These are phyloP conservation scores for Vitis cinerea DNA, from an alignment of 164 flowering plant species.

Conservation along the genomic window DNA sequence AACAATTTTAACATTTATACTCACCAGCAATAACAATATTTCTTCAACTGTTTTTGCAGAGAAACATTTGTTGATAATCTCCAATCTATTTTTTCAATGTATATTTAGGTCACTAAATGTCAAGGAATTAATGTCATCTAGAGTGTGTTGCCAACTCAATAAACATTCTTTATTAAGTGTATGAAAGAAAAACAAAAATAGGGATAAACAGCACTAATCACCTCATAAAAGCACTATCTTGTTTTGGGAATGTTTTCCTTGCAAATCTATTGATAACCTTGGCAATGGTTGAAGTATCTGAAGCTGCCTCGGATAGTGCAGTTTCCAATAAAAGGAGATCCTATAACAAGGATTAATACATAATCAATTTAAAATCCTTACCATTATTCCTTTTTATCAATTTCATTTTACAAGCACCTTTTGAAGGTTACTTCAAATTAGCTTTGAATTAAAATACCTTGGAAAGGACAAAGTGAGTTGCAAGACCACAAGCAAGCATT, in stretches of 20 bases:
- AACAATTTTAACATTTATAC: neutral
- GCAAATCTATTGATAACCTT: neutral
- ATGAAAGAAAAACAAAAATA: neutral
- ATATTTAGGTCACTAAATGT: neutral
- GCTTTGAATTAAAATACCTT: slow-evolving; percentile 22
- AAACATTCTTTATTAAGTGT: too few relatives aligned
- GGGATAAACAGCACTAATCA: neutral
- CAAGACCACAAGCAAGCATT: slow-evolving; percentile 24
- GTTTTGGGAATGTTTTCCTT: neutral
- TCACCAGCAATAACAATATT: neutral
- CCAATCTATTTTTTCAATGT: neutral
- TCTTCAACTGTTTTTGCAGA: neutral
- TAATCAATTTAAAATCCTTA: too few relatives aligned
- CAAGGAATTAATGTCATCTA: neutral
- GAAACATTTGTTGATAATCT: slow-evolving; percentile 3
- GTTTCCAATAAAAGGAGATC: slow-evolving; percentile 19
- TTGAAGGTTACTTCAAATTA: neutral
- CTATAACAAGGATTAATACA: neutral
- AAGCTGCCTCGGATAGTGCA: neutral
- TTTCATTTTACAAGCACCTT: too few relatives aligned
- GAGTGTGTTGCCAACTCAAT: neutral
- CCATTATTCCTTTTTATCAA: neutral
- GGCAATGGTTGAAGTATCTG: neutral
- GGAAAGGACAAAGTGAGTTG: slow-evolving; percentile 11
- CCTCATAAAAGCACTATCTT: neutral